Evolutionary conservation across 148 eudicot genomes (phyloP).

Genomic region (Dianthus caryophyllus): DNA sequence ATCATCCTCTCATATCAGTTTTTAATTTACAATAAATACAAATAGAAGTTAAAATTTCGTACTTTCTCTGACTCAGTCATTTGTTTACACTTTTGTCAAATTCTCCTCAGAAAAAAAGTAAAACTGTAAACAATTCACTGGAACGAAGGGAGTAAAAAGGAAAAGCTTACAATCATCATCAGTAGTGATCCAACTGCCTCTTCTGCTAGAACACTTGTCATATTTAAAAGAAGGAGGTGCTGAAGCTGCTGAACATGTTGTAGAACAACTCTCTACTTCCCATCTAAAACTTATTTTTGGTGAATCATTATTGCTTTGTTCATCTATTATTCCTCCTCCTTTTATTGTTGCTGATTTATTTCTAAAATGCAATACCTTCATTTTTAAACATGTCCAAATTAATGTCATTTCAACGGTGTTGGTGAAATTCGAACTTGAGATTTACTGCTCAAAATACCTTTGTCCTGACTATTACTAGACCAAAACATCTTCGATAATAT

Average conservation of each 20-base stretch:
- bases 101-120: background rate
- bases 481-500: no score
- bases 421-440: no score
- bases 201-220: conserved; percentile 28
- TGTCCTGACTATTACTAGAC: no score
- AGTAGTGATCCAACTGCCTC: conserved; percentile 82
- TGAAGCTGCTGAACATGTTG: conserved; percentile 53
- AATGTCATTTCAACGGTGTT: no score
- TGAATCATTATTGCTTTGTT: conserved; percentile 53
- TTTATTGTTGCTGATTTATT: conserved; percentile 42
- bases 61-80: no score
- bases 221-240: conserved; percentile 39
- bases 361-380: conserved; percentile 66
- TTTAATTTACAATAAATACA: no score
- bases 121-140: background rate
- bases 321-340: conserved; percentile 44
- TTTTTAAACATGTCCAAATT: no score
- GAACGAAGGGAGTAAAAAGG: background rate
- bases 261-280: conserved; percentile 75
- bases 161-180: conserved; percentile 75
- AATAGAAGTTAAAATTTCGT: no score
- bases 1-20: no score
- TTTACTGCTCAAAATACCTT: no score
- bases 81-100: no score
- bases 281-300: conserved; percentile 88